Conservation (phyloP, 2,329 filamentous ascomycete genomes). For the Arachnopeziza araneosa region DNA sequence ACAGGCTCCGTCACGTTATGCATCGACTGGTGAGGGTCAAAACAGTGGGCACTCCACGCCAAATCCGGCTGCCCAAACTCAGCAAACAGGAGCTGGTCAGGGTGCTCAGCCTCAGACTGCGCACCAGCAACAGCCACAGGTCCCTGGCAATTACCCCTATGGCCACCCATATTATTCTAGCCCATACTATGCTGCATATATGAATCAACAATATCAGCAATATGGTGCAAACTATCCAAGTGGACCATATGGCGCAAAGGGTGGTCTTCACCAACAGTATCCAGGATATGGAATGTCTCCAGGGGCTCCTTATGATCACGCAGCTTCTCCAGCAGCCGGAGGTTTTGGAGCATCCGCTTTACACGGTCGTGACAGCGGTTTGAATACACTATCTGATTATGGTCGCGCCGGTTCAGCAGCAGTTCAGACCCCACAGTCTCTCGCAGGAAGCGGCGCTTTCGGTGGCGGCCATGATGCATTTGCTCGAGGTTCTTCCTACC, state of each 20-base stretch:
- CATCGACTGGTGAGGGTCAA: conserved; percentile 60
- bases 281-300: conserved; percentile 32
- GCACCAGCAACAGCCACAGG: conserved; percentile 47
- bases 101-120: conserved; percentile 34
- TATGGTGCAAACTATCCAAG: conserved; percentile 34
- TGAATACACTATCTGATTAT: conserved; percentile 32
- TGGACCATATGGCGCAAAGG: conserved; percentile 31
- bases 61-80: conserved; percentile 62
- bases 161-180: conserved; percentile 56
- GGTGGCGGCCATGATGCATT: conserved; percentile 31
- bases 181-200: conserved; percentile 58
- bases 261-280: conserved; percentile 31
- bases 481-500: conserved; percentile 29
- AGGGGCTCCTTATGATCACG: conserved; percentile 31
- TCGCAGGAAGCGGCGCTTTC: conserved; percentile 30
- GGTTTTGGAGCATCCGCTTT: conserved; percentile 29
- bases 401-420: conserved; percentile 30
- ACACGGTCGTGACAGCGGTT: conserved; percentile 31
- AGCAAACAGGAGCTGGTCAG: conserved; percentile 44
- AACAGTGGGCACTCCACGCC: conserved; percentile 89
- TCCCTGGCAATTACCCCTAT: conserved; percentile 42
- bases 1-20: conserved; percentile 53
- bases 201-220: conserved; percentile 46
- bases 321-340: conserved; percentile 30
- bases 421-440: conserved; percentile 27